Evolutionary conservation across 352 stramenopile genomes (phyloP), one percentile per base, ranked within the genome.

Genomic region (Globisporangium irregulare): DNA sequence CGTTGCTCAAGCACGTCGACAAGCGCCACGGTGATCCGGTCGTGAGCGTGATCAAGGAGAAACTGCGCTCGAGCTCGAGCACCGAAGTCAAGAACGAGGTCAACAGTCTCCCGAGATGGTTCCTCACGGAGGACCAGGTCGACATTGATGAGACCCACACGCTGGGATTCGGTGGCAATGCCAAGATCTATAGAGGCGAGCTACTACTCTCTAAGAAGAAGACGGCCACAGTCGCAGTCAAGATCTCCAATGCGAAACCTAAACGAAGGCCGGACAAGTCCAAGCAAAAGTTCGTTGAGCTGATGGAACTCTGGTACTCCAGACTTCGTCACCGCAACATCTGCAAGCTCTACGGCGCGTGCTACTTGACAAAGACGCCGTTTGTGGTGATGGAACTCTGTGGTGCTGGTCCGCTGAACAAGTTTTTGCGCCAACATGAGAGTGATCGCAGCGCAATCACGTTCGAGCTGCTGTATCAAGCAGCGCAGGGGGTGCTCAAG

Each of bases 351-450:
- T 48, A 51, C 32, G 58, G 58, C 38, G 58, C 36, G 24, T 63
- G 58, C 5, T 63, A 63, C 36, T 10, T 63, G n/a, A 38, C 12
- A 7, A 53, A 32, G 10, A 32, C 36, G 15, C 58, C 58, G 58
- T 38, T 54, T 25, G 36, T 54, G 58, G 58, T 63, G 58, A 54
- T 63, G 36, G 58, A 63, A 1, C 38, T 53, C 36, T 63, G 58
- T 9, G 58, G 51, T 2, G 3, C 15, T 14, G 58, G 58, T 1
- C 36, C 58, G 15, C 24, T 63, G 34, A 41, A 63, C 25, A 51
- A 22, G n/a, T 63, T 53, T 34, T 20, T 62, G 1, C 34, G n/a
- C 3, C 36, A 41, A 12, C 36, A 41, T 4, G 36, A 62, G 57
- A 25, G 12, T 12, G 10, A 24, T 41, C 36, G 36, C 36, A 22